A percentile compares a stretch with the other conserved stretches of the same genome.
Evolutionary conservation across 257 asterid genomes (phyloP).

Genomic region (Coffea eugenioides): DNA sequence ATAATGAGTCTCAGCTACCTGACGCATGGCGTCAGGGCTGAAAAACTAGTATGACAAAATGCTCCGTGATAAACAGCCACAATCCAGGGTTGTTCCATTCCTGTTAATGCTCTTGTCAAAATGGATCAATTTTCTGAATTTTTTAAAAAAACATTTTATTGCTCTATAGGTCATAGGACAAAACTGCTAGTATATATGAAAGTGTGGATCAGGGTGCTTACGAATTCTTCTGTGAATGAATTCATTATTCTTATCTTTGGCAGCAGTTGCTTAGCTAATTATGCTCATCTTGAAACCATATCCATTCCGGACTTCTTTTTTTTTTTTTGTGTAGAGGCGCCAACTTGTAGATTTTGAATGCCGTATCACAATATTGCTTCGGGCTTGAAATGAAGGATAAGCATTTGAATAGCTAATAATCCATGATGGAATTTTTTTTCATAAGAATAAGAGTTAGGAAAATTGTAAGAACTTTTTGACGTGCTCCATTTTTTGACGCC

Average conservation of each 20-base stretch:
- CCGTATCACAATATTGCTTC: background rate
- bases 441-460: background rate
- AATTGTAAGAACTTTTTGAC: too few species aligned
- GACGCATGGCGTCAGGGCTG: too few species aligned
- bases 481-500: too few species aligned
- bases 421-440: background rate
- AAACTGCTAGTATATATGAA: background rate
- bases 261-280: constrained; percentile 1
- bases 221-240: background rate
- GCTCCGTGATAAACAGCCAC: background rate
- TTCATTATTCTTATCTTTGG: background rate
- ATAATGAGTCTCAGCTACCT: too few species aligned
- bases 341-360: background rate
- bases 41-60: background rate
- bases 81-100: background rate
- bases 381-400: background rate
- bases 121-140: background rate
- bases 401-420: background rate
- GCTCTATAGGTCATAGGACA: background rate
- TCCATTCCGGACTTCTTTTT: background rate
- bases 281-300: constrained; percentile 1
- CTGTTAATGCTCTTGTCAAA: background rate
- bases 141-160: background rate
- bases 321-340: background rate
- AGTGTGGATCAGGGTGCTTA: background rate